Evolutionary conservation across 139 green algal species (phyloP).

Genomic region (Chlamydomonas sphaeroides): DNA sequence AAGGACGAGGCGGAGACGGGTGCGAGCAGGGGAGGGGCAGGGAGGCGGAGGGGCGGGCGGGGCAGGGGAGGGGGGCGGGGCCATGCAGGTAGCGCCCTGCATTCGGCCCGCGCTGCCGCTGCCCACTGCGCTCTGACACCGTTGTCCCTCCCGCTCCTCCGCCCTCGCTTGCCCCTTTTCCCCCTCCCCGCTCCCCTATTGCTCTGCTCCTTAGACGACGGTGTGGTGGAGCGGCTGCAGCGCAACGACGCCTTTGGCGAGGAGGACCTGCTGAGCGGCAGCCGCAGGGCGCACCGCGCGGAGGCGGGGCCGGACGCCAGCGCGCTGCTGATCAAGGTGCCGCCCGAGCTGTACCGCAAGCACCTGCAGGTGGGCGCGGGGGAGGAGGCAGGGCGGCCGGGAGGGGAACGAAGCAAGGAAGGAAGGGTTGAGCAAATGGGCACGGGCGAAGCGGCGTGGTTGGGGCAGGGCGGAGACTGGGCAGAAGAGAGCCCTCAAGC

Average conservation of each 20-base stretch:
- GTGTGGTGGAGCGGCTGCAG: conserved; percentile 16
- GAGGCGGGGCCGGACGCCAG: neutral
- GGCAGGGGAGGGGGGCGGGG: neutral
- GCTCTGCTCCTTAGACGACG: neutral
- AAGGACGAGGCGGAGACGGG: conserved; percentile 26
- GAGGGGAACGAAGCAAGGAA: too few relatives aligned
- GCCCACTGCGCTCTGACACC: too few relatives aligned
- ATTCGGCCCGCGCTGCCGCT: too few relatives aligned
- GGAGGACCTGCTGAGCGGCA: conserved; percentile 39
- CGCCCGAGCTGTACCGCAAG: conserved; percentile 39
- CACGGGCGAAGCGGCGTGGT: too few relatives aligned
- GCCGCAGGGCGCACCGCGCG: conserved; percentile 27
- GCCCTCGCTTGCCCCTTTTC: neutral
- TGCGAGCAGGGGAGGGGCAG: neutral
- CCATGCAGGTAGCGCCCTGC: too few relatives aligned
- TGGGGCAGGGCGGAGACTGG: too few relatives aligned
- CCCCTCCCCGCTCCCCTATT: too few relatives aligned
- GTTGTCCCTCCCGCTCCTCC: neutral
- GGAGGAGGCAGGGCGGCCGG: too few relatives aligned
- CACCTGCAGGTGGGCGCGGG: neutral
- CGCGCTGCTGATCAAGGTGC: conserved; percentile 21
- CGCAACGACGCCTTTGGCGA: conserved; percentile 34
- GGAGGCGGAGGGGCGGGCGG: neutral
- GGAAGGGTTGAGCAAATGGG: too few relatives aligned
- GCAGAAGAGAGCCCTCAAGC: too few relatives aligned